Percentiles rank a stretch among this genome's conserved stretches.
Conservation (phyloP, 225 moss, liverwort and hornwort species). For the Physcomitrium patens region DNA sequence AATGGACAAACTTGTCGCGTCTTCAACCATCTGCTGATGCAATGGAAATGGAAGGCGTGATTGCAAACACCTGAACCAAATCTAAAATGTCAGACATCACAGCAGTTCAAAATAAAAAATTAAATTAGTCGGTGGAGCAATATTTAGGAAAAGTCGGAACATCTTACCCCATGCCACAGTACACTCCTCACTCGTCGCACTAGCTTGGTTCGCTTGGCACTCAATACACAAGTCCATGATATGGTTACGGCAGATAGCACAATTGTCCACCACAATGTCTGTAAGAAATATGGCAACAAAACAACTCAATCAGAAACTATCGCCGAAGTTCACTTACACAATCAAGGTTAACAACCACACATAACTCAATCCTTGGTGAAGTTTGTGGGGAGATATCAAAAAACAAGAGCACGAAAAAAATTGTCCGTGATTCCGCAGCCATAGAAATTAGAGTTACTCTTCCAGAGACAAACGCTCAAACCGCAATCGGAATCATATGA, state of each 20-base stretch:
- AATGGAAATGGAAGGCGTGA: constrained; percentile 80
- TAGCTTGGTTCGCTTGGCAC: constrained; percentile 84
- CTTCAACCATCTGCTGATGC: constrained; percentile 79
- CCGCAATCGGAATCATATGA: no score
- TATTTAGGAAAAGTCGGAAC: neutral
- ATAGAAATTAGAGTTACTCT: no score
- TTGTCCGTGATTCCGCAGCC: no score
- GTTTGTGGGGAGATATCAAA: no score
- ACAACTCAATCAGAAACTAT: neutral
- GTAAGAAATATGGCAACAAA: constrained; percentile 15
- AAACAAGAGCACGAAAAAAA: no score
- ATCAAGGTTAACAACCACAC: no score
- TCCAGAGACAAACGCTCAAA: no score
- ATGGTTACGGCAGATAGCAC: constrained; percentile 81
- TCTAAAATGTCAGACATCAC: neutral
- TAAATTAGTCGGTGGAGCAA: neutral
- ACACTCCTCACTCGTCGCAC: constrained; percentile 84
- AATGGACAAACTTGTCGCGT: constrained; percentile 79
- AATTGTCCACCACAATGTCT: constrained; percentile 84
- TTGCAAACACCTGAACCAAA: constrained; percentile 65
- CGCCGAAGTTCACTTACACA: no score
- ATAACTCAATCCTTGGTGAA: no score
- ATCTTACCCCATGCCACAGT: constrained; percentile 81
- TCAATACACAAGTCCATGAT: constrained; percentile 89
- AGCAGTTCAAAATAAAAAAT: neutral